phyloP scores from a whole-genome alignment of 805 yeast species.

The Lipomyces yamadae region DNA sequence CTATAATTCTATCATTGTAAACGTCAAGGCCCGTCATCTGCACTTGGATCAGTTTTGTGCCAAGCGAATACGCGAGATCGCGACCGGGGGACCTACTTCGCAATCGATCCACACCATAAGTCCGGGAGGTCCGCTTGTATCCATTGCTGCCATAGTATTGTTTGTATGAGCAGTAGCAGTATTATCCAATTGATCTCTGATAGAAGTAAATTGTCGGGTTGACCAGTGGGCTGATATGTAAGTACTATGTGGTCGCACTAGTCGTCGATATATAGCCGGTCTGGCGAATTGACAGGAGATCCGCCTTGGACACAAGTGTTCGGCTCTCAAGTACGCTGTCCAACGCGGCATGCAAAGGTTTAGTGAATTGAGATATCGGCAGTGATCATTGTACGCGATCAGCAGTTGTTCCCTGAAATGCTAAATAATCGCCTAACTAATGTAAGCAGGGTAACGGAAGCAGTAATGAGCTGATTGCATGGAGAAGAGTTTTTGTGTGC shows the following conservation, averaged over 20 bases:
- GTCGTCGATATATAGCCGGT: not conserved
- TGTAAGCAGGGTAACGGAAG: too few species aligned
- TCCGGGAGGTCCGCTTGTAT: conserved; percentile 8
- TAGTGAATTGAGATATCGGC: too few species aligned
- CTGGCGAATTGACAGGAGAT: not conserved
- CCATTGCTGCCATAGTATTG: not conserved
- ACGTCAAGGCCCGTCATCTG: conserved; percentile 91
- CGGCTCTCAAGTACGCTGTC: not conserved
- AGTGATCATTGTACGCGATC: too few species aligned
- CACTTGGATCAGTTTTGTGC: not conserved
- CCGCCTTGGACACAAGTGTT: not conserved
- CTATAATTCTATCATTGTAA: conserved; percentile 82
- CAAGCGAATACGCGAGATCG: not conserved
- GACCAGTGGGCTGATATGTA: not conserved
- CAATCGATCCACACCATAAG: conserved; percentile 92
- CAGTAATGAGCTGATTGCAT: too few species aligned
- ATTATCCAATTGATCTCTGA: not conserved
- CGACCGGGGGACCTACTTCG: conserved; percentile 52
- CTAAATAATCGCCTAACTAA: too few species aligned
- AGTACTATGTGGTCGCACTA: not conserved
- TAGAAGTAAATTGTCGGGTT: not conserved
- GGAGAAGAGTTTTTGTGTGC: too few species aligned
- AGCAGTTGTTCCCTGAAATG: too few species aligned
- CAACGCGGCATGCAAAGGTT: not conserved
- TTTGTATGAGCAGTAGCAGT: not conserved